Conservation (phyloP, 345 rosid species). For the Arabidopsis arenosa region DNA sequence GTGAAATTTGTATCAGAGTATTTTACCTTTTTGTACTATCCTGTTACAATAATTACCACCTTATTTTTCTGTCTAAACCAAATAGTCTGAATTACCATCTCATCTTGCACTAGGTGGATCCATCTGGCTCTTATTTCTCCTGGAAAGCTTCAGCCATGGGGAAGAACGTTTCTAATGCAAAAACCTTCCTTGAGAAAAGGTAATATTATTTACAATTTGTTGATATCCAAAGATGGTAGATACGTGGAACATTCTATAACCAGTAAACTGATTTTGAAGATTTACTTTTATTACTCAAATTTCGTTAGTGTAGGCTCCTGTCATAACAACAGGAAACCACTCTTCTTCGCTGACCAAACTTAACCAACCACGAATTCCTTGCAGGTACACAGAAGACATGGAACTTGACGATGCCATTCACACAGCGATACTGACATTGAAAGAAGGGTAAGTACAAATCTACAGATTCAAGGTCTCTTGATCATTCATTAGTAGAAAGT, state of each 20-base stretch:
- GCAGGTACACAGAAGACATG: conserved; percentile 94
- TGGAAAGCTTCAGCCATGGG: conserved; percentile 99
- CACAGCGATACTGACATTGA: conserved; percentile 91
- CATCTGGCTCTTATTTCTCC: conserved; percentile 97
- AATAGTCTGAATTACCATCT: not conserved
- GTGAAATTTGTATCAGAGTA: not conserved
- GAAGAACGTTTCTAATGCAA: conserved; percentile 93
- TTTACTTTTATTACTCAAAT: conserved; percentile 1
- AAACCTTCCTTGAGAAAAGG: conserved; percentile 97
- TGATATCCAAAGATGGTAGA: not conserved
- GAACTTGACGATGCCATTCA: conserved; percentile 99
- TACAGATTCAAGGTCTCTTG: conserved; percentile 6
- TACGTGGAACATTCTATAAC: conserved; percentile 6
- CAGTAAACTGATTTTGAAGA: not conserved
- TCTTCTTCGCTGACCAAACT: conserved; percentile 1
- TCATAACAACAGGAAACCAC: not conserved
- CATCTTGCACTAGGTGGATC: conserved; percentile 67
- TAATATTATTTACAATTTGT: conserved; percentile 30
- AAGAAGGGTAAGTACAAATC: conserved; percentile 74
- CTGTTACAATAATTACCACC: conserved; percentile 2
- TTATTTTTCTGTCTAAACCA: not conserved
- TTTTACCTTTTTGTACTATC: conserved; percentile 1
- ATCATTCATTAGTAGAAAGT: not conserved
- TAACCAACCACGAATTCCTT: not conserved
- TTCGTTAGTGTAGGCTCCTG: not conserved